phyloP scores from a whole-genome alignment of 805 yeast species.

The Wickerhamomyces hampshirensis region DNA sequence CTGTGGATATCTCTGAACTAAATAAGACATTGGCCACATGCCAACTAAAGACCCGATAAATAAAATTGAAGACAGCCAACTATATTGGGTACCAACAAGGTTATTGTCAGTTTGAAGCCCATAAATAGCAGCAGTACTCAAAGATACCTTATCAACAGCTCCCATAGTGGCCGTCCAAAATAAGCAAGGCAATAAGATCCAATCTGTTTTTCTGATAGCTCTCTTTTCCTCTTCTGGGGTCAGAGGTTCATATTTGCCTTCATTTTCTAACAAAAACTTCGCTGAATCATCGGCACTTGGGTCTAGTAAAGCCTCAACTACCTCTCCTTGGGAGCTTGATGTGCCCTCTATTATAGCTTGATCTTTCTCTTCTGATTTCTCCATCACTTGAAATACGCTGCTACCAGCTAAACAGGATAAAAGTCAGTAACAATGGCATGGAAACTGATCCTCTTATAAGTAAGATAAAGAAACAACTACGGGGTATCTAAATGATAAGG shows the following conservation, averaged over 20 bases:
- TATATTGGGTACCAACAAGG: conserved; percentile 3
- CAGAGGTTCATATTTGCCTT: conserved; percentile 21
- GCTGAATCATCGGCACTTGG: conserved; percentile 26
- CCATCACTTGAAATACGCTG: not conserved
- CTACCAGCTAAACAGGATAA: too few relatives aligned
- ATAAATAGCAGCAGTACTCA: conserved; percentile 44
- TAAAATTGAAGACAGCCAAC: conserved; percentile 6
- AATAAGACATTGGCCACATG: conserved; percentile 1
- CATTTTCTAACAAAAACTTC: conserved; percentile 19
- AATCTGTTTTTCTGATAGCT: conserved; percentile 19
- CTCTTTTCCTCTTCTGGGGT: conserved; percentile 7
- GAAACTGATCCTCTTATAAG: too few relatives aligned
- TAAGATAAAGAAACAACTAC: too few relatives aligned
- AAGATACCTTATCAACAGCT: conserved; percentile 51
- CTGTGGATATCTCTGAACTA: conserved; percentile 1
- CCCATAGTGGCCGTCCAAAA: conserved; percentile 43
- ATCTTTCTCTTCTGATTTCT: too few relatives aligned
- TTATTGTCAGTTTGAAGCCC: conserved; percentile 2
- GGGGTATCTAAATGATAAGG: too few relatives aligned
- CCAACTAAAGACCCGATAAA: conserved; percentile 4
- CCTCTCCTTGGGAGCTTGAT: conserved; percentile 4
- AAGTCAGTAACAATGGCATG: too few relatives aligned
- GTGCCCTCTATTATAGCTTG: too few relatives aligned
- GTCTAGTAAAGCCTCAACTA: too few relatives aligned
- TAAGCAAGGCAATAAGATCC: conserved; percentile 35